Conservation (phyloP, 176 grass and related monocot species). For the Oryza brachyantha region DNA sequence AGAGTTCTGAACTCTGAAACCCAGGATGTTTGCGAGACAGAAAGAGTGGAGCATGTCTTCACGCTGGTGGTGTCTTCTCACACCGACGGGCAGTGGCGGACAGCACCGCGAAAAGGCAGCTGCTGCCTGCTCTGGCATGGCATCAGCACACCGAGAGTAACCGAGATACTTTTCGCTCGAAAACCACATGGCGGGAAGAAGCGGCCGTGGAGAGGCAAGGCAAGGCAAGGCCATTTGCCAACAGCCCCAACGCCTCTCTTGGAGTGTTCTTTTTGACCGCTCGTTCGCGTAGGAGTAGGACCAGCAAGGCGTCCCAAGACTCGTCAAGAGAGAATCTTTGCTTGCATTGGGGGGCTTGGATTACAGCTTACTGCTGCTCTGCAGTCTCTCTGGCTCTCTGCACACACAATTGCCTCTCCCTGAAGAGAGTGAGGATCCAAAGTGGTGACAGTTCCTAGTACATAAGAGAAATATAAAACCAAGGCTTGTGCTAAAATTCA, state of each 20-base stretch:
- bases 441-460: background rate
- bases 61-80: background rate
- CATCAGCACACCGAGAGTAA: background rate
- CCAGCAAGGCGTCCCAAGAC: background rate
- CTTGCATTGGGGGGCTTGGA: background rate
- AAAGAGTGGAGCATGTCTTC: background rate
- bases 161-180: constrained; percentile 15
- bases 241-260: background rate
- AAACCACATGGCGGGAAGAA: constrained; percentile 25
- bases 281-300: background rate
- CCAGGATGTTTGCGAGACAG: background rate
- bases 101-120: constrained; percentile 28
- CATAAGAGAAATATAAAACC: too few relatives aligned
- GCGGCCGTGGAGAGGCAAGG: background rate
- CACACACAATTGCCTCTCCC: background rate
- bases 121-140: too few relatives aligned
- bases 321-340: background rate
- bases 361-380: background rate
- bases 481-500: too few relatives aligned
- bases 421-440: background rate
- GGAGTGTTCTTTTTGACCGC: constrained; percentile 8
- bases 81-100: constrained; percentile 5
- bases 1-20: background rate
- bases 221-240: background rate
- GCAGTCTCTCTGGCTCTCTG: too few relatives aligned